These are phyloP conservation scores for Pyricularia sp. DNA, from an alignment of 2,329 filamentous ascomycete genomes.

Conservation along the genomic window DNA sequence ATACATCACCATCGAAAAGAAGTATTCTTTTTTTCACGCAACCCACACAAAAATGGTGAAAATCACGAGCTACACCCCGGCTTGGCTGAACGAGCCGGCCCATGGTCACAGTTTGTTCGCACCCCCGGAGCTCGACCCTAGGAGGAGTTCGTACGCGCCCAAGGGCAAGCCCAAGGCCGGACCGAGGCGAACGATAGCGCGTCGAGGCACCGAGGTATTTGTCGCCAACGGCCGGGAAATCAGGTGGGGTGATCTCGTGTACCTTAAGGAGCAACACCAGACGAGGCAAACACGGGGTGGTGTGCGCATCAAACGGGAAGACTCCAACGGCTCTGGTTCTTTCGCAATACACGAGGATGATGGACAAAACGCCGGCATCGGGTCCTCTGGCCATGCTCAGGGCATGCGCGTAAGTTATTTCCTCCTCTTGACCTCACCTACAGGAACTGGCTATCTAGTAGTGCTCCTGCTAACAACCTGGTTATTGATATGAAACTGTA, in stretches of 20 bases:
- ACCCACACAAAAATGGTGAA: slow-evolving; percentile 58
- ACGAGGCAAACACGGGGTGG: slow-evolving; percentile 21
- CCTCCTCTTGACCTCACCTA: slow-evolving; percentile 8
- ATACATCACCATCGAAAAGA: not conserved
- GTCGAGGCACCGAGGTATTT: slow-evolving; percentile 79
- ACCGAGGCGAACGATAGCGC: slow-evolving; percentile 62
- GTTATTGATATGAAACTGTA: slow-evolving; percentile 23
- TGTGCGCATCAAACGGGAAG: slow-evolving; percentile 38
- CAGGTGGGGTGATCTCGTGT: slow-evolving; percentile 78
- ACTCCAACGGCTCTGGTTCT: slow-evolving; percentile 22
- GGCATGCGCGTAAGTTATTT: slow-evolving; percentile 35
- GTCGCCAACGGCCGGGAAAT: slow-evolving; percentile 83
- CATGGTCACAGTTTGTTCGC: slow-evolving; percentile 73
- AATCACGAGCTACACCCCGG: slow-evolving; percentile 74
- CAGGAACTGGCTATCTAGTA: not conserved
- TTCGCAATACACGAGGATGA: slow-evolving; percentile 15
- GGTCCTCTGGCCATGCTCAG: slow-evolving; percentile 21
- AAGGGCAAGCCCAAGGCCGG: slow-evolving; percentile 35
- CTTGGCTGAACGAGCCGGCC: slow-evolving; percentile 73
- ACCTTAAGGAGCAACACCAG: slow-evolving; percentile 59
- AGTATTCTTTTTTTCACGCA: not conserved
- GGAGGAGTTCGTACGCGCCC: slow-evolving; percentile 18
- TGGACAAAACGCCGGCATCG: slow-evolving; percentile 14
- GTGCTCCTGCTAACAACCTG: not conserved
- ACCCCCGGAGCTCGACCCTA: slow-evolving; percentile 27